These are phyloP conservation scores for Zygosaccharomyces sapae DNA, from an alignment of 1,139 yeast genomes.

Conservation along the genomic window DNA sequence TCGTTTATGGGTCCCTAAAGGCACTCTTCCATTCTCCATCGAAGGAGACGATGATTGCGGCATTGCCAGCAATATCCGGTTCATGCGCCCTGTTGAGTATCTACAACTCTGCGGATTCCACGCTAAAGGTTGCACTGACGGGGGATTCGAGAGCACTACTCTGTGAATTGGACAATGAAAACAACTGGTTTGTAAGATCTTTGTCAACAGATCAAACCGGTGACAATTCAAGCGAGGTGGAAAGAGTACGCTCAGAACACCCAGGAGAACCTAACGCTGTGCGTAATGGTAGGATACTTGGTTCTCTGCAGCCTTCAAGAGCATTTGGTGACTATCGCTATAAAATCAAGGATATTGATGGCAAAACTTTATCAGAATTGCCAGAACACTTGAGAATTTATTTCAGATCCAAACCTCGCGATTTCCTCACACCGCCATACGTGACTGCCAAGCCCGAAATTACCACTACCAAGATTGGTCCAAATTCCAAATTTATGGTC, in stretches of 20 bases:
- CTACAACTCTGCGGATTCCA: conserved; percentile 70
- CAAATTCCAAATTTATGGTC: conserved; percentile 81
- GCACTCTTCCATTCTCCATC: conserved; percentile 61
- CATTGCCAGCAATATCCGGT: conserved; percentile 94
- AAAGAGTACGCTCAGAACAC: conserved; percentile 78
- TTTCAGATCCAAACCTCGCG: conserved; percentile 76
- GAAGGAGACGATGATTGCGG: conserved; percentile 47
- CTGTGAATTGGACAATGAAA: conserved; percentile 62
- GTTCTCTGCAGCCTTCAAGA: conserved; percentile 92
- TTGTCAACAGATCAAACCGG: conserved; percentile 93
- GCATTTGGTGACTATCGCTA: conserved; percentile 98
- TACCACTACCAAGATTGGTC: conserved; percentile 72
- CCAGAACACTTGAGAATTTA: conserved; percentile 81
- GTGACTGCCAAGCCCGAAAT: conserved; percentile 96
- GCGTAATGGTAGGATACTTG: conserved; percentile 84
- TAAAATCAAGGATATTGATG: conserved; percentile 60
- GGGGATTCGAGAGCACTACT: conserved; percentile 94
- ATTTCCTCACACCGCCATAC: conserved; percentile 86
- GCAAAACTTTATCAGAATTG: conserved; percentile 46
- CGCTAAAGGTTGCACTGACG: conserved; percentile 85
- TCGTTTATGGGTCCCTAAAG: conserved; percentile 71
- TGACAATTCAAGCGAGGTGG: conserved; percentile 81
- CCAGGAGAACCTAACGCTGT: conserved; percentile 85
- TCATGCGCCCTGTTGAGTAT: conserved; percentile 87
- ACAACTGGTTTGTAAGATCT: conserved; percentile 84